Evolutionary conservation across 495 filamentous ascomycete genomes (phyloP), one percentile per base, ranked within the genome.

Genomic region (Neurospora sublineolata): DNA sequence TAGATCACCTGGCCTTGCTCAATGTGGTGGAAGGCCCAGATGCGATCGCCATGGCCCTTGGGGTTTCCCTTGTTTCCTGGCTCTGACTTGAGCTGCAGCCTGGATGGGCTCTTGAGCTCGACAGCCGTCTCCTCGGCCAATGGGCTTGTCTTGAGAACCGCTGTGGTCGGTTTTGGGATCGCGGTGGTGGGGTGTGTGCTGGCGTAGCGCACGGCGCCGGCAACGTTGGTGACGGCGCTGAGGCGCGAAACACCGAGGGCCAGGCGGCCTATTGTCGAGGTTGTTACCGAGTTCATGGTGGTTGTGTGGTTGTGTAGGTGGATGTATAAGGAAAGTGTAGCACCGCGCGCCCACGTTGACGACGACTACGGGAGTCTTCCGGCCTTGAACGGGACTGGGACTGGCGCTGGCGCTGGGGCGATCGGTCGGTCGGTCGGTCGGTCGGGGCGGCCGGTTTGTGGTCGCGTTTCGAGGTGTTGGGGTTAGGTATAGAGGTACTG

Each of bases 11-110:
- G 89, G 69, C 93, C 92, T 41, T 90, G 91, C 72, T 89, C 84
- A 71, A 94, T 85, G 80, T 99, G 90, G 79, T 87, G 87, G 82
- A 91, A 97, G 78, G 93, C 85, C 82, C 88, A 99, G 82, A 99
- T 91, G 77, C 92, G 84, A 77, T 83, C 80, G 72, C 82, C 80
- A 83, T 89, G 81, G 88, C 91, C 79, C 87, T 83, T 42, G 10
- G 72, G 72, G 30, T 68, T 72, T 5, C 4, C 52, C 4, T 38
- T 37, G 39, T 33, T 42, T 36, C 70, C 60, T 18, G 37, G 12
- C 20, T 44, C 84, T 44, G 71, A 18, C 41, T 37, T 64, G 12
- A 71, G 33, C n/a, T 42, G 37, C 23, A 27, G 37, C 71, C 41
- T 40, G 36, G 52, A 60, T 72, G 70, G 20, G 37, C 69, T 20